Evolutionary conservation across 108 stramenopile genomes (phyloP), one percentile per base, ranked within the genome.

Genomic region (Skeletonema costatum): DNA sequence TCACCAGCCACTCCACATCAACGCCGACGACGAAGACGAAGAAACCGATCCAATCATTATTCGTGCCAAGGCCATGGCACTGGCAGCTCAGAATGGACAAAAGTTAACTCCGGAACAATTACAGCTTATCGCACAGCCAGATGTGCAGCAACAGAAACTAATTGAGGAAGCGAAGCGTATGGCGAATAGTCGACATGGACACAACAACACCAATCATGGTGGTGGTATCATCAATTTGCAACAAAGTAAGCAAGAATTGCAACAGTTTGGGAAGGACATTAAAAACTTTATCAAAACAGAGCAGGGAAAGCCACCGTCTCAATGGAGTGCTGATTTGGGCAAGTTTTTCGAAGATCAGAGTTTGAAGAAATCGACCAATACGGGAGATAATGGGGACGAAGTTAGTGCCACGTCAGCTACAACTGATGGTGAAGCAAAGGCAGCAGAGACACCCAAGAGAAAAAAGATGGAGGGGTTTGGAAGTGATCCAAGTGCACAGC

Each of bases 11-110:
- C 10, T 75, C 0, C 51, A 42, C 30, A 74, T n/a, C 11, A 39
- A 16, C 38, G 36, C 31, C 29, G 35, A 31, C 14, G 78, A 73
- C 50, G 78, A 79, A 25, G 71, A 79, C 12, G 61, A 46, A 10
- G 77, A 78, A 42, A 74, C 82, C 31, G 89, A 92, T 74, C 76
- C 83, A n/a, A 88, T 87, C 68, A 60, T 93, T 4, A 67, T 77
- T 2, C 36, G 87, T 6, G 90, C 90, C 66, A 84, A 86, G 46
- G 87, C 87, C 46, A 88, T 93, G 88, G 88, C 89, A 12, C 19
- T 89, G 39, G 92, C 89, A 4, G 86, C 90, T 64, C 80, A 86
- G 46, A 82, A 85, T 42, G 90, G 90, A 69, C 88, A 86, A 16
- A 77, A 81, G 63, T 74, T 89, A 76, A 86, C 88, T n/a, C 84